A percentile compares a stretch with the other conserved stretches of the same genome.
These are phyloP conservation scores for Breynia disticha DNA, from an alignment of 441 rosid species.

Conservation along the genomic window DNA sequence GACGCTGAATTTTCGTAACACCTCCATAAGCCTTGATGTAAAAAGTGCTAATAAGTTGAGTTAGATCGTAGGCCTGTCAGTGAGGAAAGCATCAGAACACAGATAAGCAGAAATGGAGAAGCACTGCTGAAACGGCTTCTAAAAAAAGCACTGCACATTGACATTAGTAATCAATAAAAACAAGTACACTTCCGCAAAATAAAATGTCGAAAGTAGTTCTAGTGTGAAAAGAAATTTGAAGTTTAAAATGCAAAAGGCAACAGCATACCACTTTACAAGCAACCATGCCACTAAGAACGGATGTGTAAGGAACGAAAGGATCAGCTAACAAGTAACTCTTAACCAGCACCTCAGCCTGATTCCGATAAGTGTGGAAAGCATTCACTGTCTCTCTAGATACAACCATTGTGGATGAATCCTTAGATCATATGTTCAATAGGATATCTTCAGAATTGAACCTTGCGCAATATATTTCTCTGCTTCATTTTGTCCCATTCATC, in stretches of 20 bases:
- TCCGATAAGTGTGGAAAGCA: conserved; percentile 36
- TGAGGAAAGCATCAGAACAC: not conserved
- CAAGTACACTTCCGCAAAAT: too few relatives aligned
- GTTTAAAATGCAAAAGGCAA: not conserved
- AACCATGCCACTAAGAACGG: conserved; percentile 37
- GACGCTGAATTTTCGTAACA: conserved; percentile 31
- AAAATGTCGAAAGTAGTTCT: too few relatives aligned
- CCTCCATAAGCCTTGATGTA: conserved; percentile 30
- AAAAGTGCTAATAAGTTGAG: conserved; percentile 33
- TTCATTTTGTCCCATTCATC: conserved; percentile 6
- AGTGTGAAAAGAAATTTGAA: not conserved
- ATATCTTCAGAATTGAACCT: conserved; percentile 9
- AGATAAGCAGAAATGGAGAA: not conserved
- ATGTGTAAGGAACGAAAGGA: conserved; percentile 45
- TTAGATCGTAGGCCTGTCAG: conserved; percentile 32
- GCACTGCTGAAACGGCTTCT: not conserved
- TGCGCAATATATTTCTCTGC: conserved; percentile 11
- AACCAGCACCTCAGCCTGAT: conserved; percentile 37
- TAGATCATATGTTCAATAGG: conserved; percentile 7
- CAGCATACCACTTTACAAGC: conserved; percentile 42
- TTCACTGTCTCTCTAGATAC: conserved; percentile 39
- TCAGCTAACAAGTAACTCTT: conserved; percentile 43
- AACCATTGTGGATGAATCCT: conserved; percentile 25
- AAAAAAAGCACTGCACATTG: not conserved
- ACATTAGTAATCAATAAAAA: too few relatives aligned